These are phyloP conservation scores for Candida dubliniensis DNA, from an alignment of 1,139 yeast genomes.

Conservation along the genomic window DNA sequence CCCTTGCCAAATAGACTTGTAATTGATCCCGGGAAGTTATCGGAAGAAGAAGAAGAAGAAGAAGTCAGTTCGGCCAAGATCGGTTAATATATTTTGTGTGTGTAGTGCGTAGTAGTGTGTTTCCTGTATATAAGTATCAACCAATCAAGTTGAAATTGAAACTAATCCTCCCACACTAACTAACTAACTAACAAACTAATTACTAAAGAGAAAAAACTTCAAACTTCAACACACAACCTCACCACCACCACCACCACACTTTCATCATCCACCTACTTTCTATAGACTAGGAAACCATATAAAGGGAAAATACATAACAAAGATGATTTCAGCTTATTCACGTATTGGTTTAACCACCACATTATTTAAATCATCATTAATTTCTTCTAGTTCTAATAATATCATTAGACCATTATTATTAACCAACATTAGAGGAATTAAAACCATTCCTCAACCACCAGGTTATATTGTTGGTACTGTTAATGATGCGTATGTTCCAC, in stretches of 20 bases:
- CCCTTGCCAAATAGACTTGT: neutral
- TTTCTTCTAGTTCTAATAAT: no score
- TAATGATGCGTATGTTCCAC: conserved; percentile 69
- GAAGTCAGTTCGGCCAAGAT: neutral
- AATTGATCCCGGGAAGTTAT: neutral
- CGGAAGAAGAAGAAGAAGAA: neutral
- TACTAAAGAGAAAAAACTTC: neutral
- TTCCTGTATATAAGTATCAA: conserved; percentile 5
- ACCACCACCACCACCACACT: no score
- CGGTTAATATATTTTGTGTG: neutral
- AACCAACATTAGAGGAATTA: conserved; percentile 22
- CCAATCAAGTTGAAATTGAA: conserved; percentile 3
- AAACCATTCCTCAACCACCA: conserved; percentile 64
- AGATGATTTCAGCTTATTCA: conserved; percentile 28
- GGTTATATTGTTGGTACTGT: conserved; percentile 74
- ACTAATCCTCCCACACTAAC: conserved; percentile 1
- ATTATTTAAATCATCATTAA: conserved; percentile 3
- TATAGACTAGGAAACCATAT: neutral
- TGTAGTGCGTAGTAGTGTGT: neutral
- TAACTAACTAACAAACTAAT: neutral
- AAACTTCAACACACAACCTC: no score
- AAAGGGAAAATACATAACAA: no score
- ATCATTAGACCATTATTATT: conserved; percentile 21
- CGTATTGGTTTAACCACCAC: conserved; percentile 30
- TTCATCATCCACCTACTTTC: no score